Base-by-base conservation (phyloP, 2,329 filamentous ascomycete genomes). In the Penicillium concentricum region DNA sequence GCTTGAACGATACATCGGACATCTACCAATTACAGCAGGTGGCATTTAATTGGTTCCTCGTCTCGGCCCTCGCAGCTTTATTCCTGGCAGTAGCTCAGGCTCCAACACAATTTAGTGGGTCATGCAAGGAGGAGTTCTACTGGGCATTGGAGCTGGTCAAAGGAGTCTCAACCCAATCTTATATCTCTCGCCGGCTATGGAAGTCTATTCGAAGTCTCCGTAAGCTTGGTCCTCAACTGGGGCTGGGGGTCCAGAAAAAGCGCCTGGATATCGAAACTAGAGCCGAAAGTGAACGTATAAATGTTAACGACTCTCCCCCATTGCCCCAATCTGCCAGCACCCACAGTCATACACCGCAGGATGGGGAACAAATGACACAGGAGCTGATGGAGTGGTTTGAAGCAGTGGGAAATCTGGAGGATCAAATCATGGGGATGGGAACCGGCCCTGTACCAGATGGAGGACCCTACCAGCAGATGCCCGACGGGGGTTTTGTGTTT, bases 41-140 rank as follows among this genome's bases (percentile, higher is more conserved):
- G 5, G 78, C 84, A 50, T 87, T 87, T 75, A 87, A 88, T 67
- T 86, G 86, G 68, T 87, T 87, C 68, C 76, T 87, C 39, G 81
- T 86, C 3, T 84, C 83, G 5, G 85, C 84, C 0, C 73, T 88
- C 5, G 85, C 84, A 1, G 85, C 85, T 0, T 71, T 87, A 1
- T 86, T 87, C 64, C 76, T 88, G 1, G 84, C 85, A 0, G 84
- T 87, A 2, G 82, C 82, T 8, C 85, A 87, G 68, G 82, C 83
- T 1, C 85, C 85, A 0, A 78, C 79, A 0, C 76, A 84, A 20
- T 87, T 87, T 67, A 84, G 79, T 52, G 71, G 75, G 6, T 74
- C 78, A 43, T 84, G 83, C 51, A 79, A 84, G 16, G 82, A 86
- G 56, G 85, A 87, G 62, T 87, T 87, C 67, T 86, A 86, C 73